These are phyloP conservation scores for Tulasnella sp. DNA, from an alignment of 768 basidiomycete species.

Conservation along the genomic window DNA sequence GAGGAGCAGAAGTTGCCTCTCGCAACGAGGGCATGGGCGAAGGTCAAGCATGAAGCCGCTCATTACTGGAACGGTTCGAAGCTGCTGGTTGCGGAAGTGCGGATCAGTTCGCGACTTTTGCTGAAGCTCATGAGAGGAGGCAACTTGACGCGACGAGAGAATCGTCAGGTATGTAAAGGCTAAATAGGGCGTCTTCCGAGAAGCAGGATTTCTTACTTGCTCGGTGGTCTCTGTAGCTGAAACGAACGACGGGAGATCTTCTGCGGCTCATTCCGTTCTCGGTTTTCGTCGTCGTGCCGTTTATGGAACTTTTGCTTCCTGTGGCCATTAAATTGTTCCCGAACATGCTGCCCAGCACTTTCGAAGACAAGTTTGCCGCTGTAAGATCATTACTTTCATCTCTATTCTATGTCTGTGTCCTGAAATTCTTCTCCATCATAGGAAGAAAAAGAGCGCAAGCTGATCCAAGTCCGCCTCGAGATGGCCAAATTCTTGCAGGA, in stretches of 20 bases:
- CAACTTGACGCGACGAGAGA: slow-evolving; percentile 84
- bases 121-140: slow-evolving; percentile 93
- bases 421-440: slow-evolving; percentile 35
- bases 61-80: slow-evolving; percentile 98
- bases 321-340: slow-evolving; percentile 97
- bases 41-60: slow-evolving; percentile 89
- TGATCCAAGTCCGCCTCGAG: slow-evolving; percentile 88
- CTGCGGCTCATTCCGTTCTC: slow-evolving; percentile 92
- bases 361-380: slow-evolving; percentile 94
- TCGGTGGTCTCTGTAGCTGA: slow-evolving; percentile 52
- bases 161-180: slow-evolving; percentile 65
- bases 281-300: slow-evolving; percentile 91
- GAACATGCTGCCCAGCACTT: slow-evolving; percentile 97
- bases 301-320: slow-evolving; percentile 96
- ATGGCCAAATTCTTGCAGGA: slow-evolving; percentile 99
- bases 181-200: background rate
- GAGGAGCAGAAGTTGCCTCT: slow-evolving; percentile 32
- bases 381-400: slow-evolving; percentile 43
- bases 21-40: slow-evolving; percentile 70
- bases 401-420: background rate
- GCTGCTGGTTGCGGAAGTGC: slow-evolving; percentile 88
- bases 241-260: slow-evolving; percentile 88
- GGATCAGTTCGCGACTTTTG: slow-evolving; percentile 80
- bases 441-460: slow-evolving; percentile 96
- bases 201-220: background rate